Evolutionary conservation across 1,284 basidiomycete species (phyloP).

Genomic region (Marasmius tenuissimus): DNA sequence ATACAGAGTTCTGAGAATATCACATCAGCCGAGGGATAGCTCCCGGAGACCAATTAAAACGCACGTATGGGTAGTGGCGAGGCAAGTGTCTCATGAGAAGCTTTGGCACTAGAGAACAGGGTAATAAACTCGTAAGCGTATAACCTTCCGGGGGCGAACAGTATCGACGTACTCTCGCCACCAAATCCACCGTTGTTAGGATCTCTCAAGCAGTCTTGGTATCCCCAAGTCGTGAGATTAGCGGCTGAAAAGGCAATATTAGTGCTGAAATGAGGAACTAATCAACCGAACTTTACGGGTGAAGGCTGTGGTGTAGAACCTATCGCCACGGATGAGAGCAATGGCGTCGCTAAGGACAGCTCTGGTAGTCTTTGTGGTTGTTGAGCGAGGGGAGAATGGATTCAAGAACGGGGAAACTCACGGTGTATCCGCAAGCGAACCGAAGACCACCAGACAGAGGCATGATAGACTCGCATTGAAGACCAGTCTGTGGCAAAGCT

Average conservation of each 20-base stretch:
- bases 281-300: constrained; percentile 31
- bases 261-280: neutral
- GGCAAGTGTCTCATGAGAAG: constrained; percentile 50
- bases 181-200: constrained; percentile 36
- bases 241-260: constrained; percentile 23
- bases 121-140: neutral
- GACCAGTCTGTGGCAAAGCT: constrained; percentile 39
- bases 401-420: constrained; percentile 20
- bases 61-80: constrained; percentile 42
- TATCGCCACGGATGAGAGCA: constrained; percentile 46
- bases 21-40: constrained; percentile 26
- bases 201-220: constrained; percentile 40
- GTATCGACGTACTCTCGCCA: constrained; percentile 27
- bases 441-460: constrained; percentile 46
- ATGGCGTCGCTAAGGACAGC: constrained; percentile 55
- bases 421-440: constrained; percentile 51
- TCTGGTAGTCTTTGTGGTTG: constrained; percentile 29
- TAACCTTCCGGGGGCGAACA: neutral
- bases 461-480: constrained; percentile 54
- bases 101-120: constrained; percentile 33
- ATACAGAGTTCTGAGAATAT: constrained; percentile 37
- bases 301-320: constrained; percentile 52
- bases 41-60: constrained; percentile 2
- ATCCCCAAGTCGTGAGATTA: constrained; percentile 54
- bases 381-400: neutral